Percentiles rank a stretch among this genome's conserved stretches.
phyloP scores from a whole-genome alignment of 73 alveolate species.

The Paramecium sonneborni region DNA sequence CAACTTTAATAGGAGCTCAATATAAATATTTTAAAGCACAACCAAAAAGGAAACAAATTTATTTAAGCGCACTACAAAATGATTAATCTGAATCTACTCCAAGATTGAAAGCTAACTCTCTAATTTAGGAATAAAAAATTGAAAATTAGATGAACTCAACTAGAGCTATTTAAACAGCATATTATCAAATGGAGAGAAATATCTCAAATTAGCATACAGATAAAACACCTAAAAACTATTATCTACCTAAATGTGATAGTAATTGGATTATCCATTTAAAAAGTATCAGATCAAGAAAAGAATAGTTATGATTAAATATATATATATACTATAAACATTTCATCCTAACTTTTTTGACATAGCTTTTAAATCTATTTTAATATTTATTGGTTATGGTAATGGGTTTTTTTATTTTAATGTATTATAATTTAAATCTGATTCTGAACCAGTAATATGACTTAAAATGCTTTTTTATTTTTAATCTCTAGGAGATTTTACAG shows the following conservation, averaged over 20 bases:
- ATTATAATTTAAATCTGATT: background rate
- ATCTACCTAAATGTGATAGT: constrained; percentile 21
- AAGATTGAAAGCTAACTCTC: background rate
- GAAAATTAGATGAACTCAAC: background rate
- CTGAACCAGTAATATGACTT: background rate
- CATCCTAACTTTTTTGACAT: background rate
- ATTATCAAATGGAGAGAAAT: background rate
- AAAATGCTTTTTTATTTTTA: background rate
- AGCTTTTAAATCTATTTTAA: background rate
- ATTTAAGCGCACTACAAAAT: background rate
- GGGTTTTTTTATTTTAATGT: background rate
- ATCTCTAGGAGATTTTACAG: background rate
- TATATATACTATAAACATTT: background rate
- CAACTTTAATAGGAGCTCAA: background rate
- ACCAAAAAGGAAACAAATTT: background rate
- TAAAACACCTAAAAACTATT: background rate
- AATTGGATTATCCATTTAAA: background rate
- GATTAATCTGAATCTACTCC: constrained; percentile 9
- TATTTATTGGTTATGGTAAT: background rate
- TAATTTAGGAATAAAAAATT: background rate
- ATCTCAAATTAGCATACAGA: background rate
- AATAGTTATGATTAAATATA: background rate
- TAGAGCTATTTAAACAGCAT: background rate
- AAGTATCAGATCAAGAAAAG: background rate
- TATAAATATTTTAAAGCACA: constrained; percentile 1